Evolutionary conservation across 2,329 filamentous ascomycete species (phyloP), one percentile per base, ranked within the genome.

Genomic region (Alternaria burnsii): DNA sequence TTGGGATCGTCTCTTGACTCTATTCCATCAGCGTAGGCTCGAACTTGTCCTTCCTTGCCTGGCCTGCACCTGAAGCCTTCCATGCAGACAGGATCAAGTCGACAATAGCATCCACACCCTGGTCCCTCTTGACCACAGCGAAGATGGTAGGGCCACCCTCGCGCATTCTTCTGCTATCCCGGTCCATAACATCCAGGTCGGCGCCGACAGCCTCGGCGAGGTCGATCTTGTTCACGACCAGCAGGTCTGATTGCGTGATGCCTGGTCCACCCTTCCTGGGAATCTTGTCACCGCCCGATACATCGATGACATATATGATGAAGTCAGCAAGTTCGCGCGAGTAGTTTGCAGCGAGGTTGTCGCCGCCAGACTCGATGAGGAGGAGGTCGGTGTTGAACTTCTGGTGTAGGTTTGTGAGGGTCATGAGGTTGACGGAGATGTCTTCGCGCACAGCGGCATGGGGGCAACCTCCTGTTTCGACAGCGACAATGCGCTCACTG

Each of bases 281-380:
- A 52, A 99, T 90, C 86, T 99, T 99, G 80, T 99, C 95, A 12
- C 95, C 95, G 22, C 95, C 95, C 57, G 89, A 91, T 18, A 99
- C 95, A 80, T 99, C 95, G 71, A 99, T 98, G 30, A 99, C 95
- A 78, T 99, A 99, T 81, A 99, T 90, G 80, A 99, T 99, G 78
- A 91, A 99, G 79, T 99, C 95, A 2, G 95, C 95, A 67, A 99
- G 84, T 81, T 99, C 95, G 59, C 95, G 87, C 56, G 88, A 92
- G 85, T 99, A 99, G 83, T 99, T 99, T 4, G 95, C 95, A 0
- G 95, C 95, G 1, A 99, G 87, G 78, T 99, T 99, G 79, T 99
- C 95, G 59, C 95, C 95, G 44, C 95, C 95, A 18, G 89, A 93
- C 82, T 99, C 95, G 76, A 99, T 99, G 42, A 99, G 88, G 24